Evolutionary conservation across 2,329 filamentous ascomycete species (phyloP), one percentile per base, ranked within the genome.

Genomic region (Elsinoe necatrix): DNA sequence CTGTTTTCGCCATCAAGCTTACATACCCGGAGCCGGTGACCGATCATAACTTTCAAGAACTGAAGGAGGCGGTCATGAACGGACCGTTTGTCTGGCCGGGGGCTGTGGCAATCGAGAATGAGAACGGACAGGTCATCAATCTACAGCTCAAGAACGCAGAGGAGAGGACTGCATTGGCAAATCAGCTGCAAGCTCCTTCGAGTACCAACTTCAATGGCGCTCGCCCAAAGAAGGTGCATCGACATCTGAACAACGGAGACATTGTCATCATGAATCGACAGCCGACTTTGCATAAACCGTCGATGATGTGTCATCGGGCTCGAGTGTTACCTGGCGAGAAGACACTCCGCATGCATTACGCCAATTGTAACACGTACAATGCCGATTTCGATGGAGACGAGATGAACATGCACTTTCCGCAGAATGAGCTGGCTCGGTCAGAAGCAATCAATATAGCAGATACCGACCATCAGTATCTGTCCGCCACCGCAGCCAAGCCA

Each of bases 351-450:
- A 97, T 98, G 92, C 93, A 98, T 75, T 98, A 98, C 73, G 92
- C 93, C 65, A 98, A 98, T 71, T 97, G 93, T 71, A 98, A 98
- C 68, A 96, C 93, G 0, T 98, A 98, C 78, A 98, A 98, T 65
- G 93, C 93, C 29, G 93, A 98, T 78, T 98, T 98, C 68, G 95
- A 98, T 67, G 93, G 93, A 71, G 93, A 98, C 69, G 93, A 98
- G 72, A 98, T 98, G 93, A 98, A 98, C 71, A 95, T 98, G 91
- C 93, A 98, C 73, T 97, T 98, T 67, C 93, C 93, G 1, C 93
- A 98, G 65, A 97, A 95, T 64, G 95, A 97, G 69, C 79, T 97
- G 62, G 93, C 93, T 14, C 81, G 93, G 63, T 88, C 92, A 1
- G 93, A 98, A 73, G 93, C 93, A 1, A 80, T 95, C 63, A 88